Base-by-base conservation (phyloP, 2,329 filamentous ascomycete species). In the Aspergillus clavatus region DNA sequence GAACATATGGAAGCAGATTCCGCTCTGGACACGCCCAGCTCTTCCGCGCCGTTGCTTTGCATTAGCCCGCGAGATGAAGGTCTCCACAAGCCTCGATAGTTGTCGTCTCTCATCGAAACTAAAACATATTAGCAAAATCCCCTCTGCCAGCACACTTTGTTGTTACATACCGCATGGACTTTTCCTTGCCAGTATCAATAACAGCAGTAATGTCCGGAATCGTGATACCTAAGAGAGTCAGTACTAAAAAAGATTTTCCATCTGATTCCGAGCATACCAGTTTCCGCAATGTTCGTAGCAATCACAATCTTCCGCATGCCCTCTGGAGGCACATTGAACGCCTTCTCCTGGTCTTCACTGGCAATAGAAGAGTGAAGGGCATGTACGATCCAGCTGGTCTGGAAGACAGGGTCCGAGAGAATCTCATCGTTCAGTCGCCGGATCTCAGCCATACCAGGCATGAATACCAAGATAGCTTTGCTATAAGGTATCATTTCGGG, bases 171-270 rank as follows among this genome's bases (percentile, higher is more conserved):
- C 68, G 78, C 91, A 96, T 96, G 67, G 95, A 91, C 54, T 94
- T 89, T 68, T 97, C 91, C 67, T 95, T 97, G 45, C 93, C 93
- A 0, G 89, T 90, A 66, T 98, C 93, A 47, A 98, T 86, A 37
- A 98, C 93, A 57, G 90, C 95, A 0, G 93, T 97, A 23, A 98
- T 88, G 63, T 98, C 93, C 1, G 93, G 93, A 54, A 98, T 98
- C 0, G 93, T 98, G 61, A 98, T 95, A 72, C 63, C 62, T 63
- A 27, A 27, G n/a, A 14, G 8, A 28, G 38, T 53, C 42, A 58
- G 39, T 27, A 37, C 19, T 8, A 19, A 33, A 10, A 26, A n/a
- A 12, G 11, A 14, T 12, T 10, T 3, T n/a, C 10, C 27, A 14
- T n/a, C n/a, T n/a, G 12, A 22, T 37, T 29, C n/a, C 7, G 18